phyloP scores from a whole-genome alignment of 768 basidiomycete genomes.

The Mycena haematopus region DNA sequence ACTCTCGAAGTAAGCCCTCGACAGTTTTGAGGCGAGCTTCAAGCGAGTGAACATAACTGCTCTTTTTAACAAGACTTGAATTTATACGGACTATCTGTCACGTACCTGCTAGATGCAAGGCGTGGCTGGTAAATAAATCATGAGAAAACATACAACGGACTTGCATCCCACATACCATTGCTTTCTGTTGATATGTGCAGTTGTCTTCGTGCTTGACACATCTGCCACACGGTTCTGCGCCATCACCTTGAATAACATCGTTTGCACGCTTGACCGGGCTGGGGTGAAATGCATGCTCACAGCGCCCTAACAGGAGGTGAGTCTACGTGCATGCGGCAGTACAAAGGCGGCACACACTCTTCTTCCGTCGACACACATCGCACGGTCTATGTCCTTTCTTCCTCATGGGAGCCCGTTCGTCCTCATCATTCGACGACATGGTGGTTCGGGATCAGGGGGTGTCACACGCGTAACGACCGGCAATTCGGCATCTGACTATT shows the following conservation, averaged over 20 bases:
- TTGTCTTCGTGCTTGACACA: conserved; percentile 50
- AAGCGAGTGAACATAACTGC: conserved; percentile 14
- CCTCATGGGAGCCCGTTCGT: conserved; percentile 48
- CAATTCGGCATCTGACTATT: background rate
- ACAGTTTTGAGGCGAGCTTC: conserved; percentile 22
- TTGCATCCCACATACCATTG: conserved; percentile 49
- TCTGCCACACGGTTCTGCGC: conserved; percentile 53
- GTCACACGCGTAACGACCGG: background rate
- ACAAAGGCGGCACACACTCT: conserved; percentile 46
- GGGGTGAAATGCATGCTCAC: conserved; percentile 3
- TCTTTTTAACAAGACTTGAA: background rate
- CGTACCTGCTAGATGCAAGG: conserved; percentile 1
- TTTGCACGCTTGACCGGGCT: no score
- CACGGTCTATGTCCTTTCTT: conserved; percentile 63
- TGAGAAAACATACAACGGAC: background rate
- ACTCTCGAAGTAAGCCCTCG: conserved; percentile 6
- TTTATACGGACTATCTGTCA: background rate
- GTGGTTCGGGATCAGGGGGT: conserved; percentile 5
- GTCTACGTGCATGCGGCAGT: background rate
- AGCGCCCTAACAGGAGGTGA: conserved; percentile 11
- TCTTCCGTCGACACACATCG: conserved; percentile 69
- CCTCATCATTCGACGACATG: conserved; percentile 55
- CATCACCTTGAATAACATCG: conserved; percentile 43
- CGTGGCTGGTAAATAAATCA: background rate
- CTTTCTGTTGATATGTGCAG: conserved; percentile 46